Evolutionary conservation across 1,139 yeast genomes (phyloP), one percentile per base, ranked within the genome.

Genomic region (Suhomyces bokatorum): DNA sequence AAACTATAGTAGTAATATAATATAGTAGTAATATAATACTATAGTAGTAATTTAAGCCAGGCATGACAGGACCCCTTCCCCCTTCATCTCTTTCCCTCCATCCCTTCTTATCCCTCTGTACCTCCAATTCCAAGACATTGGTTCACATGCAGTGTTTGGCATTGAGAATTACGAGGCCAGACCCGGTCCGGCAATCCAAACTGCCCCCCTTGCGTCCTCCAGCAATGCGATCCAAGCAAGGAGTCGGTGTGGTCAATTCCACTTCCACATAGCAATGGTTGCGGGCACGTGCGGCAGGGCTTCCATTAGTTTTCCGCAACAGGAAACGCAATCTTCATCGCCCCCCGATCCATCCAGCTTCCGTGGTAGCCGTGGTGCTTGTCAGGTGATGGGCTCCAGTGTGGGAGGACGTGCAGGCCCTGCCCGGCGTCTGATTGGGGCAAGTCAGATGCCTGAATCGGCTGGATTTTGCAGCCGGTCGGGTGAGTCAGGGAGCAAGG

Each of bases 231-330:
- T n/a, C n/a, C n/a, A n/a, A n/a, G n/a, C n/a, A n/a, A n/a, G n/a
- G n/a, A n/a, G n/a, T n/a, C n/a, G n/a, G n/a, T n/a, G n/a, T n/a
- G 7, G 24, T 2, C 24, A 2, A 20, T 20, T 20, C 24, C 24
- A 20, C 24, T 17, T 6, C 24, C 24, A 20, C 20, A 6, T 20
- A 39, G 42, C 42, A 39, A 39, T 20, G 42, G 42, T 33, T 33
- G 20, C 27, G 42, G 29, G 41, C 36, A 16, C 36, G 32, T 20
- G 13, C 13, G 37, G 6, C 15, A 30, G 5, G 28, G 24, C 28
- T 20, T 39, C 34, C 28, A 33, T 39, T 29, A 39, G 34, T 16
- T 29, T 39, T 28, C 42, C 42, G 37, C 28, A 39, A 26, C 16
- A n/a, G 42, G 37, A 13, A 26, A 15, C 11, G 35, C 13, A 20